Percentiles rank a stretch among this genome's conserved stretches.
Evolutionary conservation across 2,329 filamentous ascomycete genomes (phyloP).

Genomic region (Epichloe gansuensis): DNA sequence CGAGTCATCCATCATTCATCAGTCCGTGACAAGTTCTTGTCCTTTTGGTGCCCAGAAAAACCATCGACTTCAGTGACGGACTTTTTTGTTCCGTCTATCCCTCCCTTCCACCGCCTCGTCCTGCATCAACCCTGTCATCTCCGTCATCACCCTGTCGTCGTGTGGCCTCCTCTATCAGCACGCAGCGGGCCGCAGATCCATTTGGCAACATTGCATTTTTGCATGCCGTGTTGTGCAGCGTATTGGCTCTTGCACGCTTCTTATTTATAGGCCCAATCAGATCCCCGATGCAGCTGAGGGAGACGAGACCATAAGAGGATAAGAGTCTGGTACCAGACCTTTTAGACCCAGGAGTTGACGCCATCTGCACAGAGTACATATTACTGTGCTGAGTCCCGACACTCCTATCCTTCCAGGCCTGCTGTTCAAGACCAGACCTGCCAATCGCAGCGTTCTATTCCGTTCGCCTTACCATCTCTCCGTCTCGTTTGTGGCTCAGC

Average conservation of each 20-base stretch:
- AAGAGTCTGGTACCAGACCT: neutral
- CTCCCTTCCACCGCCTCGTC: too few species aligned
- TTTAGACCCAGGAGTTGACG: neutral
- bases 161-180: neutral
- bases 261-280: too few species aligned
- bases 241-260: too few species aligned
- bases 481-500: neutral
- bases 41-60: neutral
- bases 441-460: conserved; percentile 4
- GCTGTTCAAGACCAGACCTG: conserved; percentile 2
- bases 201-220: too few species aligned
- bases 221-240: too few species aligned
- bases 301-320: too few species aligned
- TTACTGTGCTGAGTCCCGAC: neutral
- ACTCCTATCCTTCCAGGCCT: neutral
- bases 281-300: too few species aligned
- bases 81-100: too few species aligned
- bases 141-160: neutral
- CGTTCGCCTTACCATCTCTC: neutral
- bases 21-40: neutral
- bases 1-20: neutral
- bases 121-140: too few species aligned
- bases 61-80: neutral
- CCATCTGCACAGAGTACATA: neutral
- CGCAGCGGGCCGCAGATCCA: neutral